These are phyloP conservation scores for Colletotrichum theobromicola DNA, from an alignment of 2,329 filamentous ascomycete species.

Conservation along the genomic window DNA sequence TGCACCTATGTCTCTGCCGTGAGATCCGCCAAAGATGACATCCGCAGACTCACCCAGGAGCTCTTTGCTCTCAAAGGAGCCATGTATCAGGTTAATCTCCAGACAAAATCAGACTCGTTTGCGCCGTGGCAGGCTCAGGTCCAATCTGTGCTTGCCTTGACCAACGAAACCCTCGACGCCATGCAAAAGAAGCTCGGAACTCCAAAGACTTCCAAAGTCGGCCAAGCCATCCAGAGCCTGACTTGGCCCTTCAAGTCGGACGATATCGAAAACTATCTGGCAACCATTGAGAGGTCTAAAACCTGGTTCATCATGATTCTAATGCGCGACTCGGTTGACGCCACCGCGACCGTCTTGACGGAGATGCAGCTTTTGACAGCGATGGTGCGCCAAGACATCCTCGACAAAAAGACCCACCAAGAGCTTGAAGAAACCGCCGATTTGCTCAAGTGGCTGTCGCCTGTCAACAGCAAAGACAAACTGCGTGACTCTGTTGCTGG, in stretches of 20 bases:
- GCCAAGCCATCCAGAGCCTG: conserved; percentile 12
- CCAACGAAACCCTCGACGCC: conserved; percentile 24
- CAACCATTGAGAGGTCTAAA: conserved; percentile 26
- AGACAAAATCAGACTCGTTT: background rate
- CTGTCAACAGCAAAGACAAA: conserved; percentile 22
- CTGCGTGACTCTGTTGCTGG: conserved; percentile 11
- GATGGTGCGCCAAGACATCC: conserved; percentile 26
- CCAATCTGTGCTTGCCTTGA: conserved; percentile 24
- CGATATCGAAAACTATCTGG: conserved; percentile 25
- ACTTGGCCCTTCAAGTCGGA: conserved; percentile 26
- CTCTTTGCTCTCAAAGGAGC: conserved; percentile 28
- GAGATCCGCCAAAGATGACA: conserved; percentile 28
- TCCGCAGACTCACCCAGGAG: conserved; percentile 27
- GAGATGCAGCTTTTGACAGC: conserved; percentile 25
- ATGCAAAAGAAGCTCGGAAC: conserved; percentile 21
- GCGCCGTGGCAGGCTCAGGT: conserved; percentile 2
- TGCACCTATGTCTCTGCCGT: conserved; percentile 21
- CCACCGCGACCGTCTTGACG: conserved; percentile 21
- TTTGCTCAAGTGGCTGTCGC: conserved; percentile 24
- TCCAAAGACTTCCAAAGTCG: conserved; percentile 16
- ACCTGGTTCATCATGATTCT: conserved; percentile 31
- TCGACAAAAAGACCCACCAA: conserved; percentile 15
- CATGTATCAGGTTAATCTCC: conserved; percentile 24
- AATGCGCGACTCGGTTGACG: conserved; percentile 25
- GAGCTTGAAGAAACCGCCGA: conserved; percentile 22